phyloP scores from a whole-genome alignment of 208 protist genomes.

The Balamuthia mandrillaris region DNA sequence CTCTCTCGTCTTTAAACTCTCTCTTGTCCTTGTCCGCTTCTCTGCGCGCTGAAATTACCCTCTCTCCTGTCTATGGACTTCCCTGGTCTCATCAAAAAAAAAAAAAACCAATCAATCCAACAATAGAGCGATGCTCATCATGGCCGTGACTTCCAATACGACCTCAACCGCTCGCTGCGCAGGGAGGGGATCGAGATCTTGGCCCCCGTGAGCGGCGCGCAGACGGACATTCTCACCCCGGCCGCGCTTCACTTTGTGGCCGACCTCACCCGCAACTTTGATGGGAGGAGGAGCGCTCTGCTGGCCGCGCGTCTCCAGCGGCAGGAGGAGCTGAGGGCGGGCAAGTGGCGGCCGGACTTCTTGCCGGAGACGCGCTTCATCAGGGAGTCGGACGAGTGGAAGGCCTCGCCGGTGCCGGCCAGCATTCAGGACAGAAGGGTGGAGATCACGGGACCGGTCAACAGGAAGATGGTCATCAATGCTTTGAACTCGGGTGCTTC shows the following conservation, averaged over 20 bases:
- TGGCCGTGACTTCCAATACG: neutral
- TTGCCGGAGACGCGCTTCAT: slow-evolving; percentile 25
- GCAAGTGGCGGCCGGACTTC: neutral
- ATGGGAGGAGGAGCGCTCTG: neutral
- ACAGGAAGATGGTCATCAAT: slow-evolving; percentile 76
- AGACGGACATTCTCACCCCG: neutral
- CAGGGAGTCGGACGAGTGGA: slow-evolving; percentile 49
- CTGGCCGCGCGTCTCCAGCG: neutral
- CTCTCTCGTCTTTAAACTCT: no score
- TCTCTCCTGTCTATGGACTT: no score
- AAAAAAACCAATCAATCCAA: no score
- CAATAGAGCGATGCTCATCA: no score
- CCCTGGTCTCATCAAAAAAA: no score
- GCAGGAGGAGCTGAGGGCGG: neutral
- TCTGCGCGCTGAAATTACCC: no score
- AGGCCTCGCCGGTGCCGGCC: slow-evolving; percentile 38
- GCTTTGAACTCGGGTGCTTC: slow-evolving; percentile 70
- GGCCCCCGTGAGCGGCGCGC: neutral
- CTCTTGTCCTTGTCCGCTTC: no score
- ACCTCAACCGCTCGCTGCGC: neutral
- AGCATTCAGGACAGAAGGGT: slow-evolving; percentile 57
- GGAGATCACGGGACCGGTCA: slow-evolving; percentile 57
- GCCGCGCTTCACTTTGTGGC: neutral
- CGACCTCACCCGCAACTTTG: neutral
- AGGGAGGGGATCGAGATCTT: neutral